Evolutionary conservation across 1,284 basidiomycete species (phyloP).

Genomic region (Tylopilus sp.): DNA sequence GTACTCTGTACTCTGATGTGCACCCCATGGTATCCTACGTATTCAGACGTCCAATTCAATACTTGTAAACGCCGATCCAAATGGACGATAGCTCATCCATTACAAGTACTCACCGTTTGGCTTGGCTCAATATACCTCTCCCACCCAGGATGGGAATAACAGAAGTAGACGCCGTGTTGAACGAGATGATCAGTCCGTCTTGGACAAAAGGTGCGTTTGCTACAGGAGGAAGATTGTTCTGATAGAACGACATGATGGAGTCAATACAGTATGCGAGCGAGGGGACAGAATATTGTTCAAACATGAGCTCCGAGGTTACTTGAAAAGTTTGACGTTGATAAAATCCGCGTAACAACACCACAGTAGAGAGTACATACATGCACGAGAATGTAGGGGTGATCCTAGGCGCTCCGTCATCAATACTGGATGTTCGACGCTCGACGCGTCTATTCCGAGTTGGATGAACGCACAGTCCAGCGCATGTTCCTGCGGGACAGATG

Average conservation of each 20-base stretch:
- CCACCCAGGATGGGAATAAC: slow-evolving; percentile 84
- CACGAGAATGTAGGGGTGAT: slow-evolving; percentile 87
- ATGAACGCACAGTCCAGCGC: slow-evolving; percentile 92
- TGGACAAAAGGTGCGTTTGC: slow-evolving; percentile 41
- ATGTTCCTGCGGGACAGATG: slow-evolving; percentile 68
- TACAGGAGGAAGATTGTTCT: slow-evolving; percentile 53
- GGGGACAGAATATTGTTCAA: slow-evolving; percentile 91
- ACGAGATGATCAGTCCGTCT: slow-evolving; percentile 82
- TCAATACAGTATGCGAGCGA: slow-evolving; percentile 89
- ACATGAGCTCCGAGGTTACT: slow-evolving; percentile 93
- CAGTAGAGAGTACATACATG: slow-evolving; percentile 53
- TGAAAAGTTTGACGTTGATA: not conserved
- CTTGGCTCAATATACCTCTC: slow-evolving; percentile 75
- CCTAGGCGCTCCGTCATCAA: slow-evolving; percentile 93
- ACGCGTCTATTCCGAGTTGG: slow-evolving; percentile 79
- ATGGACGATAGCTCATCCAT: not conserved
- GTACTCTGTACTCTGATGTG: slow-evolving; percentile 87
- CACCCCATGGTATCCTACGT: slow-evolving; percentile 89
- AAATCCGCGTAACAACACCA: not conserved
- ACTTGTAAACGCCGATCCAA: not conserved
- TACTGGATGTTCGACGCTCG: slow-evolving; percentile 84
- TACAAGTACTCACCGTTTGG: slow-evolving; percentile 65
- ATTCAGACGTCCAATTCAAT: slow-evolving; percentile 4
- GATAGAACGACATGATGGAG: slow-evolving; percentile 88
- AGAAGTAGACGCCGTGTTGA: slow-evolving; percentile 83